A percentile compares a stretch with the other conserved stretches of the same genome.
Evolutionary conservation across 2,329 filamentous ascomycete species (phyloP).

Genomic region (Dothistroma septosporum): DNA sequence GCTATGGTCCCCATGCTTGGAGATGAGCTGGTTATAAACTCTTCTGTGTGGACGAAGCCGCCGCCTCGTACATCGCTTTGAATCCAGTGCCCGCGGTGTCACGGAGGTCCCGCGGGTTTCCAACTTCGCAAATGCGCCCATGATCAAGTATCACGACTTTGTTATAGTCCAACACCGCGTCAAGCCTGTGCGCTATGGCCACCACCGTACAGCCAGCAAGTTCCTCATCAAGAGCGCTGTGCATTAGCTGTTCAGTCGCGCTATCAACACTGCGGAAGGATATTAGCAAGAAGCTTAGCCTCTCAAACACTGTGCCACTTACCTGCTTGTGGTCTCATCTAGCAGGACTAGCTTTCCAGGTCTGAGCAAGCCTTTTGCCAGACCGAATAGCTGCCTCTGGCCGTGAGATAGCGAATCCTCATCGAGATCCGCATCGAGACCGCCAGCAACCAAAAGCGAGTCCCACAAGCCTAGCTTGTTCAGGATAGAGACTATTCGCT

Average conservation of each 20-base stretch:
- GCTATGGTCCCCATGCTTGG: no score
- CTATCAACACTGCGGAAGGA: neutral
- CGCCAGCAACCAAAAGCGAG: conserved; percentile 7
- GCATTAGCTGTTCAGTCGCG: neutral
- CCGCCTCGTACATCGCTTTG: neutral
- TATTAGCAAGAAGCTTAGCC: no score
- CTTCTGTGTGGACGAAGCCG: neutral
- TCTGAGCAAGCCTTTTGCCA: conserved; percentile 55
- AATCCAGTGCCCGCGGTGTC: neutral
- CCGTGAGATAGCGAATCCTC: neutral
- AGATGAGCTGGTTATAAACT: neutral
- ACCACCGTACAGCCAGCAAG: neutral
- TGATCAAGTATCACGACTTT: neutral
- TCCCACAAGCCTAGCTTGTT: conserved; percentile 22
- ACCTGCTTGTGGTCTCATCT: neutral
- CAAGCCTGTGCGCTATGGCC: neutral
- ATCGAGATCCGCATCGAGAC: conserved; percentile 29
- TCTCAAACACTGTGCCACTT: neutral
- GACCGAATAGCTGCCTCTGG: conserved; percentile 59
- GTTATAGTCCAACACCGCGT: neutral
- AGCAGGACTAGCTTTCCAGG: neutral
- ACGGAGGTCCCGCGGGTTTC: neutral
- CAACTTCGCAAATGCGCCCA: neutral
- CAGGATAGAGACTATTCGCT: conserved; percentile 15
- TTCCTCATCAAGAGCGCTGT: neutral